phyloP scores from a whole-genome alignment of 306 rosid species.

The Sesbania bispinosa region DNA sequence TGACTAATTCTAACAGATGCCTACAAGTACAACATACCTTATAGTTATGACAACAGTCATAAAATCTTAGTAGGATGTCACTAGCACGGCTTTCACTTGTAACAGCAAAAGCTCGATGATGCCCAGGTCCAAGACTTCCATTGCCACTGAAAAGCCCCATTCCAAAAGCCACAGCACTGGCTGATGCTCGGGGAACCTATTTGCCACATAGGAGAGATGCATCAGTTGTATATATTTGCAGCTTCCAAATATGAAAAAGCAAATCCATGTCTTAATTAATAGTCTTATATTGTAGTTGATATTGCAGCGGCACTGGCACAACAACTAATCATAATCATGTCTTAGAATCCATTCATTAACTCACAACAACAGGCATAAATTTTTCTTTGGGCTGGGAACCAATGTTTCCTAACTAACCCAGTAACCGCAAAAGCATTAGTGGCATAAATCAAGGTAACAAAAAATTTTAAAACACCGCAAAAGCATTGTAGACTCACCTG shows the following conservation, averaged over 20 bases:
- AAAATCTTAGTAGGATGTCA: constrained; percentile 70
- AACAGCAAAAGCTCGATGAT: constrained; percentile 79
- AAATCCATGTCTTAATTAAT: not conserved
- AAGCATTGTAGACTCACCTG: constrained; percentile 48
- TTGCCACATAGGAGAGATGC: constrained; percentile 11
- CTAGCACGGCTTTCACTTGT: constrained; percentile 88
- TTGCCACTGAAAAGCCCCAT: constrained; percentile 76
- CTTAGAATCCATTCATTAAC: not conserved
- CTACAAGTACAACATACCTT: constrained; percentile 64
- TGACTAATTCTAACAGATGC: too few species aligned
- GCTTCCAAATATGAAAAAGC: not conserved
- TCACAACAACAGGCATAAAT: not conserved
- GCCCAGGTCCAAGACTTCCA: constrained; percentile 81
- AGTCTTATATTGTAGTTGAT: too few species aligned
- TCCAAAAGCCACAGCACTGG: constrained; percentile 98
- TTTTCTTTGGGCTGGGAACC: not conserved
- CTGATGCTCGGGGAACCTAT: constrained; percentile 88
- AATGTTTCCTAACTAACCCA: not conserved
- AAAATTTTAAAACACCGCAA: not conserved
- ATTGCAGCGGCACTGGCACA: not conserved
- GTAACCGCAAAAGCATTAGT: constrained; percentile 9
- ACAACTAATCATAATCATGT: not conserved
- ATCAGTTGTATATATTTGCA: constrained; percentile 6
- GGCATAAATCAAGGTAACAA: not conserved
- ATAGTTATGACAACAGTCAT: constrained; percentile 72